Percentiles rank a stretch among this genome's conserved stretches.
Evolutionary conservation across 2,329 filamentous ascomycete genomes (phyloP).

Genomic region (Diaporthe amygdali): DNA sequence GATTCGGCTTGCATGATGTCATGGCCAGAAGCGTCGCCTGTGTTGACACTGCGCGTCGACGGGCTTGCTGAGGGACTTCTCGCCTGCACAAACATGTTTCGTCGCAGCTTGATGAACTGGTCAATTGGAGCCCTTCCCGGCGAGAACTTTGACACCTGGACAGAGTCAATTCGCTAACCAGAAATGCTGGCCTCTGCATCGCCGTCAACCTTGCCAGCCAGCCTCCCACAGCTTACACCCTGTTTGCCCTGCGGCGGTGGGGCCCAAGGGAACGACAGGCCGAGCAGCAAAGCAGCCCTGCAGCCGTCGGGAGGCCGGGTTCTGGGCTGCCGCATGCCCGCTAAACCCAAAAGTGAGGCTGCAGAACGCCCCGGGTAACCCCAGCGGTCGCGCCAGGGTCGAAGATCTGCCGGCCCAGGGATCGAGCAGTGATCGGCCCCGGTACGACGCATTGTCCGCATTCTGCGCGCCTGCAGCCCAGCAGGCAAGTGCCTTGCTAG

Average conservation of each 20-base stretch:
- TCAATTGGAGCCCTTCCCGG: constrained; percentile 14
- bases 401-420: constrained; percentile 7
- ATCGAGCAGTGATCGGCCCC: constrained; percentile 15
- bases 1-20: not conserved
- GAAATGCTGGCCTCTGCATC: not conserved
- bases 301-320: not conserved
- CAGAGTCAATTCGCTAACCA: constrained; percentile 11
- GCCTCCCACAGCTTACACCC: not conserved
- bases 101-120: constrained; percentile 6
- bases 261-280: not conserved
- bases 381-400: constrained; percentile 1
- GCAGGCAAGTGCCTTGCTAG: constrained; percentile 13
- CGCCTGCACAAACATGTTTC: constrained; percentile 12
- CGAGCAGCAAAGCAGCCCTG: constrained; percentile 2
- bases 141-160: not conserved
- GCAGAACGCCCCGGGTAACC: not conserved
- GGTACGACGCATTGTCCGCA: constrained; percentile 1
- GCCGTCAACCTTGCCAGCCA: not conserved
- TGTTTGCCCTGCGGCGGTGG: constrained; percentile 1
- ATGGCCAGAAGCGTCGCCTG: not conserved
- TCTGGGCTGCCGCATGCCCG: not conserved
- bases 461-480: not conserved
- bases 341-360: constrained; percentile 10
- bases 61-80: not conserved
- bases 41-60: not conserved